These are phyloP conservation scores for Rosa chinensis DNA, from an alignment of 306 rosid species.

Conservation along the genomic window DNA sequence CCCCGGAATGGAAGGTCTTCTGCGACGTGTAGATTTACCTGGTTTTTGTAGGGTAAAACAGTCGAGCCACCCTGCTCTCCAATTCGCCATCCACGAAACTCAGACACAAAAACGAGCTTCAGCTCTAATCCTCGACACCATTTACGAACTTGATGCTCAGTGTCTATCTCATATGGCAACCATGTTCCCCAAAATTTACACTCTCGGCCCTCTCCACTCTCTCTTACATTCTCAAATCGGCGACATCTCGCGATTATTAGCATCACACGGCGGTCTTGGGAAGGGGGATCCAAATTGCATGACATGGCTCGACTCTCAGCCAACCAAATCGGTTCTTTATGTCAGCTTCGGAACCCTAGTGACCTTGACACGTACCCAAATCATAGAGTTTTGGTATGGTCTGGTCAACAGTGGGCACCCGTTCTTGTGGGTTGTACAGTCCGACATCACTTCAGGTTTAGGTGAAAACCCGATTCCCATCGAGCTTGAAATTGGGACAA, in stretches of 20 bases:
- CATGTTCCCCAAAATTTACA: constrained; percentile 7
- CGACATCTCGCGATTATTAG: not conserved
- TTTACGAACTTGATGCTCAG: not conserved
- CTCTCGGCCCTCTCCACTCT: constrained; percentile 19
- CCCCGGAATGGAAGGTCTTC: constrained; percentile 16
- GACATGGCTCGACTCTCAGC: constrained; percentile 18
- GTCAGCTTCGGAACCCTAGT: constrained; percentile 23
- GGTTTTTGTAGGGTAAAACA: not conserved
- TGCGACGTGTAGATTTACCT: not conserved
- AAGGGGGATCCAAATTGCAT: not conserved
- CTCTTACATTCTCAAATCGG: not conserved
- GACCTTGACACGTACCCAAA: not conserved
- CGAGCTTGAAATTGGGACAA: constrained; percentile 18
- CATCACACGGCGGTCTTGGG: not conserved
- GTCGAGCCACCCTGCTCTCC: not conserved
- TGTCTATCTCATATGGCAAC: not conserved
- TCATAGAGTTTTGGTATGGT: constrained; percentile 21
- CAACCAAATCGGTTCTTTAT: not conserved
- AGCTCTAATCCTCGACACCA: constrained; percentile 15
- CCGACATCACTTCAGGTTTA: not conserved
- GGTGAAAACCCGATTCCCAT: not conserved
- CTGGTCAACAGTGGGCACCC: constrained; percentile 4
- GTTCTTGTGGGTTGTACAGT: constrained; percentile 3
- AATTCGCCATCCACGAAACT: not conserved
- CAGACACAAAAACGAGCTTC: constrained; percentile 13